Percentiles rank a stretch among this genome's conserved stretches.
Evolutionary conservation across 176 grass and related monocot species (phyloP).

Genomic region (Melocanna baccifera): DNA sequence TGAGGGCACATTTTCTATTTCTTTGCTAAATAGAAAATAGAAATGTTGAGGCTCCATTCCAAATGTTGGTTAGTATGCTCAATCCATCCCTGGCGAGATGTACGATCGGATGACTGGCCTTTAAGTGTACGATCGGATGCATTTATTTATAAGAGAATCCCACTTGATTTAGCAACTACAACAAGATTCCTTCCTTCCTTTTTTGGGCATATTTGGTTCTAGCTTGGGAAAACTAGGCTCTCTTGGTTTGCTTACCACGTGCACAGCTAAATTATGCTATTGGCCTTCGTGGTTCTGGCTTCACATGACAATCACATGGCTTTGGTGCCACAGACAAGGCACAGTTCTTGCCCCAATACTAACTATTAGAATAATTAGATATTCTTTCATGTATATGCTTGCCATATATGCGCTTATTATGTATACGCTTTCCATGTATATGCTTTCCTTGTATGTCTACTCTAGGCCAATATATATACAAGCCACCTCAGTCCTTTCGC

Average conservation of each 20-base stretch:
- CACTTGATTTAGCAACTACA: slow-evolving; percentile 10
- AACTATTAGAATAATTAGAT: too few species aligned
- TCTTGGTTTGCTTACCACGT: neutral
- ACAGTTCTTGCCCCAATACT: neutral
- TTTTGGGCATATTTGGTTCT: neutral
- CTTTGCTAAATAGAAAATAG: too few species aligned
- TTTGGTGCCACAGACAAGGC: neutral
- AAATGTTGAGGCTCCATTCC: too few species aligned
- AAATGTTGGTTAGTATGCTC: too few species aligned
- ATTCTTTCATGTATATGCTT: too few species aligned
- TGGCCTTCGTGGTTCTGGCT: neutral
- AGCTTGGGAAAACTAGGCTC: neutral
- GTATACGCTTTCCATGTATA: too few species aligned
- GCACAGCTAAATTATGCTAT: neutral
- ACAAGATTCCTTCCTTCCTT: slow-evolving; percentile 1
- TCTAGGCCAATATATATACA: too few species aligned
- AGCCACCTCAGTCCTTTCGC: too few species aligned
- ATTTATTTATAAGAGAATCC: neutral
- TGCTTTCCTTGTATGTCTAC: too few species aligned
- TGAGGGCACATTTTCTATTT: neutral
- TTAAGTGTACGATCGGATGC: neutral
- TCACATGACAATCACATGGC: neutral
- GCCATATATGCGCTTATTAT: too few species aligned
- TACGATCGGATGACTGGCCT: neutral
- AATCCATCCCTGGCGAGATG: slow-evolving; percentile 7